Evolutionary conservation across 305 asterid species (phyloP).

Genomic region (Fraxinus angustifolia): DNA sequence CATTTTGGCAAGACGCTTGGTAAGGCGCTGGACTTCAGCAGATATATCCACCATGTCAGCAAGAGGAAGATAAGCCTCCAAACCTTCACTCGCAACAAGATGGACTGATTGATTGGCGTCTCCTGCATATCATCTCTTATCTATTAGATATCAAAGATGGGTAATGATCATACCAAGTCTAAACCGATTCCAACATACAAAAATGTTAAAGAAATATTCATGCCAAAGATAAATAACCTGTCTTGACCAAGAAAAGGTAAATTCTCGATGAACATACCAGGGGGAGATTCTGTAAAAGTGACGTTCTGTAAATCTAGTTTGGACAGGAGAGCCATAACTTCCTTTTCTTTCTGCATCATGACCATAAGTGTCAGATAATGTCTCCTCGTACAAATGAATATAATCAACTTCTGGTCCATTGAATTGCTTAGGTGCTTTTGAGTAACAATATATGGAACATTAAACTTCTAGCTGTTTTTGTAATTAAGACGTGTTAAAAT

Average conservation of each 20-base stretch:
- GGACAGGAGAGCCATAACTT: conserved; percentile 84
- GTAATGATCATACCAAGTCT: background rate
- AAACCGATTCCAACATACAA: background rate
- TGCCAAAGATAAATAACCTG: background rate
- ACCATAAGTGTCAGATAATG: background rate
- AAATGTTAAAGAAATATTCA: background rate
- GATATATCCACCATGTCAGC: conserved; percentile 95
- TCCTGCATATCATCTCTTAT: conserved; percentile 48
- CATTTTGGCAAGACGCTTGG: conserved; percentile 74
- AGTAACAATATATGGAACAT: background rate
- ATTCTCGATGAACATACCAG: conserved; percentile 42
- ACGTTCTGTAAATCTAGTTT: conserved; percentile 72
- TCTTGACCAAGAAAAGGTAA: conserved; percentile 1
- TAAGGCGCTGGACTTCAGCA: conserved; percentile 74
- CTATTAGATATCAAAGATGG: conserved; percentile 11
- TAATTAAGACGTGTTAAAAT: background rate
- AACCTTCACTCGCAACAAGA: conserved; percentile 90
- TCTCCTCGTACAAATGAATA: background rate
- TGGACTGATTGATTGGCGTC: conserved; percentile 80
- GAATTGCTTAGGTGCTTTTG: background rate
- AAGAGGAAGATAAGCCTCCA: conserved; percentile 96
- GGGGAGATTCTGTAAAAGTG: conserved; percentile 57
- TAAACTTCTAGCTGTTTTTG: background rate
- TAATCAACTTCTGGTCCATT: background rate
- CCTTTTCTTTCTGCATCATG: conserved; percentile 69